A percentile compares a stretch with the other conserved stretches of the same genome.
Conservation (phyloP, 2,329 filamentous ascomycete species). For the Aureobasidium uvarum region DNA sequence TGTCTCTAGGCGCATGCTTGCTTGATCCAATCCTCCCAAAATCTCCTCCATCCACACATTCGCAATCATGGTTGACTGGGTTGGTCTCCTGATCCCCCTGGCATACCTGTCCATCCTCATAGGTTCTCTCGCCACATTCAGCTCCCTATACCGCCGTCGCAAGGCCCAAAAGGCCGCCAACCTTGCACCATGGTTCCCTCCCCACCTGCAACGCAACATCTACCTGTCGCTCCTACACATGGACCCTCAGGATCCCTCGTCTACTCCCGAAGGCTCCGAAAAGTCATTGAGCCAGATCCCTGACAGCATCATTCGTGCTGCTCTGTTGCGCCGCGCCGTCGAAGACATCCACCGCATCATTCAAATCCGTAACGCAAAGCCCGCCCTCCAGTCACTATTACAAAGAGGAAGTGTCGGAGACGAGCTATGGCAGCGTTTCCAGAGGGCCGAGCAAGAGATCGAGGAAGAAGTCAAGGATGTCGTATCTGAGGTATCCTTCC, state of each 20-base stretch:
- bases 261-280: conserved; percentile 57
- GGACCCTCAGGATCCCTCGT: conserved; percentile 48
- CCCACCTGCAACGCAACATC: conserved; percentile 87
- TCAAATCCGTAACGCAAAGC: conserved; percentile 83
- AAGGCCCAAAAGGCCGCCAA: conserved; percentile 77
- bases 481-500: conserved; percentile 71
- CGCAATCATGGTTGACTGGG: conserved; percentile 65
- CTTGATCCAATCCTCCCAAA: background rate
- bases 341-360: conserved; percentile 94
- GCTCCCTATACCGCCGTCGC: conserved; percentile 86
- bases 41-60: conserved; percentile 26
- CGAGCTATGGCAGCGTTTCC: conserved; percentile 90
- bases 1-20: background rate
- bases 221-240: conserved; percentile 91
- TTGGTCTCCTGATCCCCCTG: conserved; percentile 80
- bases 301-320: conserved; percentile 81
- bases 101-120: conserved; percentile 85
- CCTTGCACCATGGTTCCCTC: conserved; percentile 90
- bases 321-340: conserved; percentile 80
- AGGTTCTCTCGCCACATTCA: conserved; percentile 88
- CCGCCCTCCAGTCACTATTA: conserved; percentile 76
- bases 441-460: conserved; percentile 93
- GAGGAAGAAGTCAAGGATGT: conserved; percentile 94
- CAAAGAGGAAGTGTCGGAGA: conserved; percentile 93
- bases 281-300: conserved; percentile 67